These are phyloP conservation scores for Cerioporus squamosus DNA, from an alignment of 1,284 basidiomycete species.

Conservation along the genomic window DNA sequence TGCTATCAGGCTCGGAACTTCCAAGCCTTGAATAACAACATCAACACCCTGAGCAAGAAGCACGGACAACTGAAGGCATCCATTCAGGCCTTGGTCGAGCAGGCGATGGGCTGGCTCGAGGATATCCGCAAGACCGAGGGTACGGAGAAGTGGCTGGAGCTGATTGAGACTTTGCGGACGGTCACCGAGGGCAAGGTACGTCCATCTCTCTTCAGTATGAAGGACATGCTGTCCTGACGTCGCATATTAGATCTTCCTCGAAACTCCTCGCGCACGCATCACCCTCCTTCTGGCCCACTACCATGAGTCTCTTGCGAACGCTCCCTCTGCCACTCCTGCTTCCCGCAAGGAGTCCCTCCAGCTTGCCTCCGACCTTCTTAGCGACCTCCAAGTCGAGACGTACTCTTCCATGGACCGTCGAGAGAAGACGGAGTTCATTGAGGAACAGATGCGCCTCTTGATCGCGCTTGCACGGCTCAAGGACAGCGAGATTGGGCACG, in stretches of 20 bases:
- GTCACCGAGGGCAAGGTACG: conserved; percentile 96
- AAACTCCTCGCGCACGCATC: conserved; percentile 94
- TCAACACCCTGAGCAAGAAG: conserved; percentile 87
- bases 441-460: conserved; percentile 96
- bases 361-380: conserved; percentile 87
- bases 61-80: conserved; percentile 96
- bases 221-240: not conserved
- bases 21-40: conserved; percentile 72
- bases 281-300: conserved; percentile 85
- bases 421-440: conserved; percentile 98
- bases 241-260: conserved; percentile 88
- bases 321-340: conserved; percentile 46
- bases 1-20: conserved; percentile 77
- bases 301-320: conserved; percentile 71
- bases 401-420: conserved; percentile 98
- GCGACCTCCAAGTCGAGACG: conserved; percentile 97
- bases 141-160: conserved; percentile 79
- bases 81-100: conserved; percentile 90
- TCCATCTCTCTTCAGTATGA: conserved; percentile 17
- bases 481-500: conserved; percentile 59
- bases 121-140: conserved; percentile 73
- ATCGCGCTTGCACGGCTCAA: conserved; percentile 75
- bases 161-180: conserved; percentile 87
- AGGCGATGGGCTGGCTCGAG: conserved; percentile 80
- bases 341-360: conserved; percentile 69